Conservation (phyloP, 163 green algal genomes). For the Chlorella variabilis region DNA sequence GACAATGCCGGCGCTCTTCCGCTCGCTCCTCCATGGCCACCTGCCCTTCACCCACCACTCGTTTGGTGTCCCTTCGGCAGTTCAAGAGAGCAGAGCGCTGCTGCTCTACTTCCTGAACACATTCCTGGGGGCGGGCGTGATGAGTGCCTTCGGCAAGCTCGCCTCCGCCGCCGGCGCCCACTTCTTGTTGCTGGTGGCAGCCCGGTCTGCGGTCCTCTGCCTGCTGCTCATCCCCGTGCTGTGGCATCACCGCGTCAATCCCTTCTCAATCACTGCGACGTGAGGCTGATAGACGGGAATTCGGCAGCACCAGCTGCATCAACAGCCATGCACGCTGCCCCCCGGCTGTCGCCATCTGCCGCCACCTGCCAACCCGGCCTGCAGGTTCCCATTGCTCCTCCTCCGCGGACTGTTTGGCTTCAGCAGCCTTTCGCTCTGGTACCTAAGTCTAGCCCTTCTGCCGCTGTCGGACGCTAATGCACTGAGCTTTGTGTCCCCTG, state of each 20-base stretch:
- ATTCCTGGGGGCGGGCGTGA: not conserved
- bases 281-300: not conserved
- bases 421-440: not conserved
- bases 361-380: not conserved
- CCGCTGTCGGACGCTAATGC: slow-evolving; percentile 25
- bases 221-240: not conserved
- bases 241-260: slow-evolving; percentile 5
- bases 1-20: slow-evolving; percentile 11
- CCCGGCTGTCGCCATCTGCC: not conserved
- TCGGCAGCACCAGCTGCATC: not conserved
- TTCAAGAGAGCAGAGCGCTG: not conserved
- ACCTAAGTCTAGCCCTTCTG: slow-evolving; percentile 15
- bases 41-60: no score
- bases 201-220: not conserved
- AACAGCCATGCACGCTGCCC: not conserved
- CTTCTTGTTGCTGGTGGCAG: slow-evolving; percentile 13
- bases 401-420: slow-evolving; percentile 21
- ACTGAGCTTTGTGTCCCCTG: slow-evolving; percentile 17
- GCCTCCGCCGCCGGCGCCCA: not conserved
- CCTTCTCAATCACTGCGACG: not conserved
- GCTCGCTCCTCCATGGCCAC: not conserved
- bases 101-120: not conserved
- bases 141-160: slow-evolving; percentile 14
- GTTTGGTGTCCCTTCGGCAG: not conserved
- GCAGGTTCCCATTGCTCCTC: not conserved